A percentile compares a stretch with the other conserved stretches of the same genome.
These are phyloP conservation scores for Boletus vinaceobasis DNA, from an alignment of 768 basidiomycete species.

Conservation along the genomic window DNA sequence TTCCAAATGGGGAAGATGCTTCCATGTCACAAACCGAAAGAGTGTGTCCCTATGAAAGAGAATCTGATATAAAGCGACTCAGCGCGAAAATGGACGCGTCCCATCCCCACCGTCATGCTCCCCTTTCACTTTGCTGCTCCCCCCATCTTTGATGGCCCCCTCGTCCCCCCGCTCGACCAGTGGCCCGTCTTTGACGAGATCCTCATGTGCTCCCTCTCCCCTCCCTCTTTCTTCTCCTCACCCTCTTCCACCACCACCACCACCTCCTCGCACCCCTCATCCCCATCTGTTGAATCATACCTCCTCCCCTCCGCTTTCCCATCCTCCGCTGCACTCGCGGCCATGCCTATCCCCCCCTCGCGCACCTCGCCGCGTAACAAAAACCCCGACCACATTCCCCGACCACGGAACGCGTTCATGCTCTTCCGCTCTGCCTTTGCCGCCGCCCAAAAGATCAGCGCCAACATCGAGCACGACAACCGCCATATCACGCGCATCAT, in stretches of 20 bases:
- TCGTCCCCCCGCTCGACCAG: conserved; percentile 12
- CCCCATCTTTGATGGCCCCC: conserved; percentile 6
- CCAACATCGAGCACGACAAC: conserved; percentile 53
- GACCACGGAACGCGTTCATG: conserved; percentile 46
- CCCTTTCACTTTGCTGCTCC: conserved; percentile 9
- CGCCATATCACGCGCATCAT: conserved; percentile 56
- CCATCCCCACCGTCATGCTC: conserved; percentile 11
- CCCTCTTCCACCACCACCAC: background rate
- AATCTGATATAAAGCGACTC: conserved; percentile 24
- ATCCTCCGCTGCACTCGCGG: conserved; percentile 19
- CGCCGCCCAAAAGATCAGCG: conserved; percentile 45
- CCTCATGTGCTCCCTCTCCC: conserved; percentile 5
- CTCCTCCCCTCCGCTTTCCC: conserved; percentile 6
- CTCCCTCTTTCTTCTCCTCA: background rate
- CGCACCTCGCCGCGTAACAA: conserved; percentile 29
- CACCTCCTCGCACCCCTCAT: conserved; percentile 9
- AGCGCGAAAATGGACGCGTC: background rate
- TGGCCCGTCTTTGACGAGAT: conserved; percentile 28
- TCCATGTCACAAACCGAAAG: conserved; percentile 27
- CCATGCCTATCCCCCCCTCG: conserved; percentile 30
- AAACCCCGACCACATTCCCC: conserved; percentile 41
- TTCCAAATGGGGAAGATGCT: conserved; percentile 14
- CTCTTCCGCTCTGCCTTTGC: conserved; percentile 62
- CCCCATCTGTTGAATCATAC: conserved; percentile 2
- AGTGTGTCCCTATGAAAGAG: conserved; percentile 6